These are phyloP conservation scores for Colletotrichum liriopes DNA, from an alignment of 2,329 filamentous ascomycete species.

Conservation along the genomic window DNA sequence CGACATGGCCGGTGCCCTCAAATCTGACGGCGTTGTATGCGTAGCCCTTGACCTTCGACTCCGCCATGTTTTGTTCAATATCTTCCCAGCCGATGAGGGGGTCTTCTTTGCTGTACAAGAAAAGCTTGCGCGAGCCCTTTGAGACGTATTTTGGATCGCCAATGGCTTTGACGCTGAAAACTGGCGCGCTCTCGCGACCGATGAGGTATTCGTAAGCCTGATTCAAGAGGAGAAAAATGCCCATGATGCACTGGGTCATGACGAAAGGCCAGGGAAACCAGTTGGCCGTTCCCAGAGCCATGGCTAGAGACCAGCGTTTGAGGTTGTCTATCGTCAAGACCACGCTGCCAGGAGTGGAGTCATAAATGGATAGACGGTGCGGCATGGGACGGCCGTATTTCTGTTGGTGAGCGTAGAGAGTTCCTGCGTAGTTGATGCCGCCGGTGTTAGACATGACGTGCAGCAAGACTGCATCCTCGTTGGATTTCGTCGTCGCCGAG, in stretches of 20 bases:
- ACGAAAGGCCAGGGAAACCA: conserved; percentile 66
- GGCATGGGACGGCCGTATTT: conserved; percentile 58
- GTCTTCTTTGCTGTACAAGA: conserved; percentile 73
- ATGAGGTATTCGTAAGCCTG: conserved; percentile 53
- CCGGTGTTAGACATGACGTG: conserved; percentile 74
- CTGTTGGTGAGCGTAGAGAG: conserved; percentile 62
- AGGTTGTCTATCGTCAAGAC: conserved; percentile 60
- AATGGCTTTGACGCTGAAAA: conserved; percentile 38
- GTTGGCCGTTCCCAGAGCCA: conserved; percentile 64
- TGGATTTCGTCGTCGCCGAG: conserved; percentile 35
- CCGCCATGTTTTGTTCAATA: conserved; percentile 68
- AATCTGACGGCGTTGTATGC: conserved; percentile 67
- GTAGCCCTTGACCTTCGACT: conserved; percentile 65
- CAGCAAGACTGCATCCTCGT: conserved; percentile 56
- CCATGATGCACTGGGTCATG: conserved; percentile 65
- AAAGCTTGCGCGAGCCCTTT: conserved; percentile 62
- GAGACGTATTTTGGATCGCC: conserved; percentile 48
- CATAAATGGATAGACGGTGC: conserved; percentile 64
- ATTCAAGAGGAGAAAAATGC: conserved; percentile 57
- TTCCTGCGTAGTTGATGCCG: conserved; percentile 66
- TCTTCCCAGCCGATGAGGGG: conserved; percentile 70
- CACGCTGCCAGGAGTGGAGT: conserved; percentile 68
- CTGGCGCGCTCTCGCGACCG: conserved; percentile 59
- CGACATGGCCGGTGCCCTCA: conserved; percentile 72
- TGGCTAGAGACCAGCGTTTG: conserved; percentile 67